Conservation (phyloP, 148 eudicot species). For the Rheum nobile region DNA sequence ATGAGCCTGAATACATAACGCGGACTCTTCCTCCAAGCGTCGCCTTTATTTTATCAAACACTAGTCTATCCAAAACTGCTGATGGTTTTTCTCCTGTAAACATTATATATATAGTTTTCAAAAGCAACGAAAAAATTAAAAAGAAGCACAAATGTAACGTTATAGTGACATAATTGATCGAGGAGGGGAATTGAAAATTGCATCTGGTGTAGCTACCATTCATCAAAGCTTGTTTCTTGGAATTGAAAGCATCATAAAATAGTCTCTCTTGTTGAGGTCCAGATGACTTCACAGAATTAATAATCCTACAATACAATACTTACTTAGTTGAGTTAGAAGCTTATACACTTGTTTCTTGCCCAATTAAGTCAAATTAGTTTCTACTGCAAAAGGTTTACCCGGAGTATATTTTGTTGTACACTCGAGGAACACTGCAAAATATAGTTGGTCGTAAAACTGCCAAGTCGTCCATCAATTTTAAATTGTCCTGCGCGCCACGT, state of each 20-base stretch:
- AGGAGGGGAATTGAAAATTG: neutral
- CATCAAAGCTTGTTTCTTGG: slow-evolving; percentile 83
- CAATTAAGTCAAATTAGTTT: neutral
- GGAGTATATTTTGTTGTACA: slow-evolving; percentile 87
- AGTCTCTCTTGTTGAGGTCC: slow-evolving; percentile 61
- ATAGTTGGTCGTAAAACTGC: slow-evolving; percentile 68
- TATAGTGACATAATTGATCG: neutral
- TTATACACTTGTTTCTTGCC: neutral
- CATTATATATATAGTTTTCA: neutral
- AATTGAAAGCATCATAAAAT: slow-evolving; percentile 78
- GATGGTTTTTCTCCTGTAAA: neutral
- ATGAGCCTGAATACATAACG: slow-evolving; percentile 78
- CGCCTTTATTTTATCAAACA: slow-evolving; percentile 83
- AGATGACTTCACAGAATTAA: slow-evolving; percentile 77
- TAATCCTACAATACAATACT: slow-evolving; percentile 32
- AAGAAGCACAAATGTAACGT: neutral
- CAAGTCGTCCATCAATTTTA: slow-evolving; percentile 89
- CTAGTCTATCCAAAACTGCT: slow-evolving; percentile 64
- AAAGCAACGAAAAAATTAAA: neutral
- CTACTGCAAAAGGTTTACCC: slow-evolving; percentile 28
- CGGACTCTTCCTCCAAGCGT: slow-evolving; percentile 93
- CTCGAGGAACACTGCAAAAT: slow-evolving; percentile 89
- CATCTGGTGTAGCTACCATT: slow-evolving; percentile 32
- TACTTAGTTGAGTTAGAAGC: no score
- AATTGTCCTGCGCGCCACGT: slow-evolving; percentile 56